phyloP scores from a whole-genome alignment of 371 early-diverging fungal genomes.

The Mortierella sp. region DNA sequence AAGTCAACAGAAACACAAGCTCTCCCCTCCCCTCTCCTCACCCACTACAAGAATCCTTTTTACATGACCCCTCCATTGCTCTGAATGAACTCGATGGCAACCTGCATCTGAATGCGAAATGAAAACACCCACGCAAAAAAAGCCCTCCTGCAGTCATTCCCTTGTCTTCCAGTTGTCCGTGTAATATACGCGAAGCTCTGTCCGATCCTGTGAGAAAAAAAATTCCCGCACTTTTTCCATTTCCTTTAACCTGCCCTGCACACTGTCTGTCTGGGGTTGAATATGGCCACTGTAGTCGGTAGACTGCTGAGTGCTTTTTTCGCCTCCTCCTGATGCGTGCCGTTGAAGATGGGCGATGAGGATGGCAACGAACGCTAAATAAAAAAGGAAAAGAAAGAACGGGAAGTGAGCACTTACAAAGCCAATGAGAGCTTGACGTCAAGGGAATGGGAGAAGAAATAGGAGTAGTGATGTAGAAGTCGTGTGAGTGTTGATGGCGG shows the following conservation, averaged over 20 bases:
- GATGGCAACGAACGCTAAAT: background rate
- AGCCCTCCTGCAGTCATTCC: background rate
- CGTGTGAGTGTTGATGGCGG: background rate
- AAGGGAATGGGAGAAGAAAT: too few relatives aligned
- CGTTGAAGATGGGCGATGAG: background rate
- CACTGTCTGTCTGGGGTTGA: background rate
- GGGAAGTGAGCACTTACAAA: constrained; percentile 6
- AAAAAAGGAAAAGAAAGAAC: background rate
- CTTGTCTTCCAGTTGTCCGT: background rate
- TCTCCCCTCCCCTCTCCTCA: background rate
- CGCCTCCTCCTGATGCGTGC: background rate
- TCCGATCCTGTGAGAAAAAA: background rate
- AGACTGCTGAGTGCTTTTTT: background rate
- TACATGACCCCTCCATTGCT: background rate
- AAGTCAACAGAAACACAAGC: background rate
- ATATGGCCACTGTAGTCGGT: background rate
- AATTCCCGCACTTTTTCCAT: background rate
- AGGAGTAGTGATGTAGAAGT: background rate
- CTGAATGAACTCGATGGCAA: background rate
- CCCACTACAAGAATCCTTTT: background rate
- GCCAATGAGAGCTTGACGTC: constrained; percentile 6
- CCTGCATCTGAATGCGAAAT: background rate
- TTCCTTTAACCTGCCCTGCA: background rate
- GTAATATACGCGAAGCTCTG: background rate
- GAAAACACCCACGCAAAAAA: background rate